These are phyloP conservation scores for Flaveria sonorensis DNA, from an alignment of 129 eudicot species.

Conservation along the genomic window DNA sequence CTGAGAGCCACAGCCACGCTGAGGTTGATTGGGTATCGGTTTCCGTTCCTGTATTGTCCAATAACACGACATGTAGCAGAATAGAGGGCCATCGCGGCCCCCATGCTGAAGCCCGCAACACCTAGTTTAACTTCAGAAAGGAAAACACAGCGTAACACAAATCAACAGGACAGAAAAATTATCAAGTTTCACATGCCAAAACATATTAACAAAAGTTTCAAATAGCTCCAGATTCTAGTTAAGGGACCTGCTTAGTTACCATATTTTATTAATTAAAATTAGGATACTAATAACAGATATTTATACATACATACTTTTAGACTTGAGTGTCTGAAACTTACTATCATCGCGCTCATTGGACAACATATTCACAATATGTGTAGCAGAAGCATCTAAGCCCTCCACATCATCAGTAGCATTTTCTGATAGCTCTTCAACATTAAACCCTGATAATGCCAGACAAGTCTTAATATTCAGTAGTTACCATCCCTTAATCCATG, in stretches of 20 bases:
- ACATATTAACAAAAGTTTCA: too few relatives aligned
- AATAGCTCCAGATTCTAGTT: not conserved
- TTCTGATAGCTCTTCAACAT: constrained; percentile 52
- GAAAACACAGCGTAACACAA: not conserved
- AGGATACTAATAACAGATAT: not conserved
- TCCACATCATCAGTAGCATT: constrained; percentile 48
- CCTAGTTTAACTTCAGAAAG: constrained; percentile 54
- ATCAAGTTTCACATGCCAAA: not conserved
- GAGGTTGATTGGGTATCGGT: constrained; percentile 54
- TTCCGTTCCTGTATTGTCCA: constrained; percentile 54
- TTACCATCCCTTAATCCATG: not conserved
- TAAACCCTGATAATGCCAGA: constrained; percentile 48
- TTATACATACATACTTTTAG: not conserved
- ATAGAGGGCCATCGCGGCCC: constrained; percentile 62
- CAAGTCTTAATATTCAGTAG: not conserved
- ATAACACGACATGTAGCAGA: constrained; percentile 52
- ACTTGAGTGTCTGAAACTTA: constrained; percentile 32
- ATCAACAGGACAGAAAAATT: not conserved
- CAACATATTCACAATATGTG: constrained; percentile 51
- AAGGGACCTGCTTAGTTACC: not conserved
- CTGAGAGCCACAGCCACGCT: constrained; percentile 55
- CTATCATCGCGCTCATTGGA: constrained; percentile 53
- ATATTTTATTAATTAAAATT: not conserved
- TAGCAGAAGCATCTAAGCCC: constrained; percentile 61
- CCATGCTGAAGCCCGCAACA: constrained; percentile 71